A percentile compares a stretch with the other conserved stretches of the same genome.
Conservation (phyloP, 75 land plant genomes). For the Cunninghamia lanceolata region DNA sequence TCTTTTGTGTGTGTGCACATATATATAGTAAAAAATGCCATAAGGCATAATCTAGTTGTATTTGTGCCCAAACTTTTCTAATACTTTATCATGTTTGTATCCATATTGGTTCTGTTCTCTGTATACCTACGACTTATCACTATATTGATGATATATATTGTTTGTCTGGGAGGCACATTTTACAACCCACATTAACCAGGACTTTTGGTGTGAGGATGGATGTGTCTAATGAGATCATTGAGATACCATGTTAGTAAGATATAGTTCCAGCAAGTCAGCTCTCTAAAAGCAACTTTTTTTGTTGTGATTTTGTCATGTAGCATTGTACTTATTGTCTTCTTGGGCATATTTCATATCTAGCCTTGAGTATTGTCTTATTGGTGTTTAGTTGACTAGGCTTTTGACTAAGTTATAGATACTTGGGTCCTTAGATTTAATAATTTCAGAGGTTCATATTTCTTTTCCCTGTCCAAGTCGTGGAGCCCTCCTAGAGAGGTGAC, state of each 20-base stretch:
- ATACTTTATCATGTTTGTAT: background rate
- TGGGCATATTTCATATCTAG: background rate
- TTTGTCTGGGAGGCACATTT: background rate
- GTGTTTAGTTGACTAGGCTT: background rate
- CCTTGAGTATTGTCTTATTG: background rate
- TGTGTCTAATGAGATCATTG: background rate
- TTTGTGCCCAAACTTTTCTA: background rate
- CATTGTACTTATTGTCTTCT: background rate
- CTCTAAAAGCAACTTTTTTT: background rate
- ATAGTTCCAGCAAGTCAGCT: background rate
- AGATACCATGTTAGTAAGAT: background rate
- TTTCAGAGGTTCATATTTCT: background rate
- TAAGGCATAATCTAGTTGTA: background rate
- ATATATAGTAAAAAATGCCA: background rate
- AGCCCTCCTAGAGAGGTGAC: background rate
- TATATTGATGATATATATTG: background rate
- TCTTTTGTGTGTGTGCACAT: background rate
- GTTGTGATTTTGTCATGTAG: background rate
- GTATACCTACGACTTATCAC: background rate
- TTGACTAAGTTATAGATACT: background rate
- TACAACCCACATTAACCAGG: background rate
- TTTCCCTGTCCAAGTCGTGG: background rate
- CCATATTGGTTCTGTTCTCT: background rate
- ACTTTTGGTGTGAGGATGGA: background rate
- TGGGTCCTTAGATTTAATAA: background rate